A percentile compares a stretch with the other conserved stretches of the same genome.
Conservation (phyloP, 352 stramenopile species). For the Pythium oligandrum region DNA sequence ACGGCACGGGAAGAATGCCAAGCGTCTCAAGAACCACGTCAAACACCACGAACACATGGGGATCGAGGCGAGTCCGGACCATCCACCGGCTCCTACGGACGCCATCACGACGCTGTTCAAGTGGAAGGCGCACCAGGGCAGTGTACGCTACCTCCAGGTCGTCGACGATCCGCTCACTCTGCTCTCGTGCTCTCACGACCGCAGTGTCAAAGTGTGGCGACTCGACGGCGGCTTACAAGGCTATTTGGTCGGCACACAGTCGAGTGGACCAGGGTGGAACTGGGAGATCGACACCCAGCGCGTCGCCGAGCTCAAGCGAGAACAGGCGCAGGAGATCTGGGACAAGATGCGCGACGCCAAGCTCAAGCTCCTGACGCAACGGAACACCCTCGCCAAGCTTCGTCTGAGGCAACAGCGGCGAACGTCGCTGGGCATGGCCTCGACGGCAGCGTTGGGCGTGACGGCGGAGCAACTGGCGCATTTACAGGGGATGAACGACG, state of each 20-base stretch:
- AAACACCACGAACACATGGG: slow-evolving; percentile 8
- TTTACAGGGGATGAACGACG: not conserved
- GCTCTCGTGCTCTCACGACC: slow-evolving; percentile 62
- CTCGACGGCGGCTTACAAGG: slow-evolving; percentile 42
- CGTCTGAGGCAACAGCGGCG: slow-evolving; percentile 16
- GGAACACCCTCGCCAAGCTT: slow-evolving; percentile 10
- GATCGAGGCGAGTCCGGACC: not conserved
- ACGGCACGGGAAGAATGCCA: slow-evolving; percentile 58
- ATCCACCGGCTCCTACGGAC: slow-evolving; percentile 1
- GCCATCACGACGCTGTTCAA: slow-evolving; percentile 37
- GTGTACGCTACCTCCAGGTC: slow-evolving; percentile 40
- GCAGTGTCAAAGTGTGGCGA: slow-evolving; percentile 50
- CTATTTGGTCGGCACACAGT: slow-evolving; percentile 16
- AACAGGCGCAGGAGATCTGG: slow-evolving; percentile 58
- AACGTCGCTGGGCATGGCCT: slow-evolving; percentile 1
- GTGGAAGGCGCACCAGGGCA: slow-evolving; percentile 53
- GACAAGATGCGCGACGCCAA: slow-evolving; percentile 45
- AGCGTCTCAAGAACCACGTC: slow-evolving; percentile 34
- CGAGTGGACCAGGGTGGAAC: slow-evolving; percentile 19
- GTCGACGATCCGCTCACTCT: slow-evolving; percentile 58
- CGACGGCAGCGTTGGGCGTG: slow-evolving; percentile 3
- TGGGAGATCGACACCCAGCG: slow-evolving; percentile 44
- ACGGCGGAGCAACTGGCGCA: not conserved
- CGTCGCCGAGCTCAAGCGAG: slow-evolving; percentile 30
- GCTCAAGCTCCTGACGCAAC: slow-evolving; percentile 21